phyloP scores from a whole-genome alignment of 2,329 filamentous ascomycete genomes.

The Fusarium lyarnte region DNA sequence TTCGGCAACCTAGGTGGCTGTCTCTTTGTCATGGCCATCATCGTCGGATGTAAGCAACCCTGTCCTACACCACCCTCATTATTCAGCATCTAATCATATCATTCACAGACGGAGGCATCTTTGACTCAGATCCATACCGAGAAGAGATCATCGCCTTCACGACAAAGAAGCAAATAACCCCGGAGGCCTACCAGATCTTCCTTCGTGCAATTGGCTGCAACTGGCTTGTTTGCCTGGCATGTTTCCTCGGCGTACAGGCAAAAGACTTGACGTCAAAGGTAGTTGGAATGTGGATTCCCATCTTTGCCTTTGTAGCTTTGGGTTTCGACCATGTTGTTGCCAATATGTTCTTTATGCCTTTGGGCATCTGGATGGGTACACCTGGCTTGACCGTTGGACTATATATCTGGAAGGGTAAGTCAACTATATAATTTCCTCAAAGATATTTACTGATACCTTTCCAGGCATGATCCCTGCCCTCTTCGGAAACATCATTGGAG shows the following conservation, averaged over 20 bases:
- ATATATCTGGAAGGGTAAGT: conserved; percentile 64
- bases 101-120: conserved; percentile 54
- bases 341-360: conserved; percentile 65
- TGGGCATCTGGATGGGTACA: conserved; percentile 60
- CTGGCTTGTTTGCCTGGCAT: conserved; percentile 66
- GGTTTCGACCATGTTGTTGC: conserved; percentile 66
- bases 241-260: conserved; percentile 58
- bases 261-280: conserved; percentile 63
- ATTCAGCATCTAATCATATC: background rate
- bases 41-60: conserved; percentile 51
- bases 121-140: conserved; percentile 53
- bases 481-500: conserved; percentile 65
- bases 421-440: rapidly evolving
- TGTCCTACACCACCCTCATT: rapidly evolving
- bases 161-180: conserved; percentile 59
- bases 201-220: conserved; percentile 65
- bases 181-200: conserved; percentile 62
- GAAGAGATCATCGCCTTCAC: conserved; percentile 57
- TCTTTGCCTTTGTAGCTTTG: conserved; percentile 63
- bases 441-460: background rate
- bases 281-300: conserved; percentile 65
- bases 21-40: conserved; percentile 58
- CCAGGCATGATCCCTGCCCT: conserved; percentile 58
- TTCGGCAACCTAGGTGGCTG: conserved; percentile 59
- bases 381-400: conserved; percentile 56